These are phyloP conservation scores for Pseudotsuga menziesii DNA, from an alignment of 75 land plant genomes.

Conservation along the genomic window DNA sequence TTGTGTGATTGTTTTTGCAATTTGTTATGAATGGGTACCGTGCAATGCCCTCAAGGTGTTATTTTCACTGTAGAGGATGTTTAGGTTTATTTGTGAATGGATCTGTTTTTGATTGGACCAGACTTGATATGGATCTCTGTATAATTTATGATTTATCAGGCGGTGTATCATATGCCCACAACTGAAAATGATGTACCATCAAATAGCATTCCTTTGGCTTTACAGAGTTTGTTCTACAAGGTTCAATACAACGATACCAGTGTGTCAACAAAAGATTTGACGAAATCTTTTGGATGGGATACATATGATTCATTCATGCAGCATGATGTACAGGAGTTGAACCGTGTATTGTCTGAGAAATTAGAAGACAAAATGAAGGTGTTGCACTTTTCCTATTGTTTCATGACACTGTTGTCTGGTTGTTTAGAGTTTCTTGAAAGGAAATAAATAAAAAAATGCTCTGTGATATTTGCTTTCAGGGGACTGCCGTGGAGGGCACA, in stretches of 20 bases:
- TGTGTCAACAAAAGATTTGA: constrained; percentile 72
- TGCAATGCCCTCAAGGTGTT: too few species aligned
- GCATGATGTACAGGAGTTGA: constrained; percentile 72
- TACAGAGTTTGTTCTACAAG: constrained; percentile 53
- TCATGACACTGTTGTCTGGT: background rate
- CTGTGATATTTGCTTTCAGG: constrained; percentile 23
- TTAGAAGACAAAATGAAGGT: constrained; percentile 77
- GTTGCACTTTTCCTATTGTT: too few species aligned
- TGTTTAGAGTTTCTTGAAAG: background rate
- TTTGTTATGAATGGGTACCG: too few species aligned
- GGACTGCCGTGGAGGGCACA: constrained; percentile 71
- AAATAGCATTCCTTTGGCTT: constrained; percentile 45
- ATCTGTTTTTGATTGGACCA: too few species aligned
- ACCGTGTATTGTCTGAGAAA: constrained; percentile 60
- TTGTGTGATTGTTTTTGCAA: too few species aligned
- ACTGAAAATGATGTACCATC: constrained; percentile 54
- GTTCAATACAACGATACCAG: constrained; percentile 66
- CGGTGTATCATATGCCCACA: constrained; percentile 55
- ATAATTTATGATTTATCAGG: constrained; percentile 3
- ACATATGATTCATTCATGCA: constrained; percentile 57
- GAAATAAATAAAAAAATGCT: too few species aligned
- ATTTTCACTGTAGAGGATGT: too few species aligned
- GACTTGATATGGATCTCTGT: too few species aligned
- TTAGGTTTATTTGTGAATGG: background rate
- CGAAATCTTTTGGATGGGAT: constrained; percentile 70